Base-by-base conservation (phyloP, 768 basidiomycete genomes). In the Boletus rufocinnamomeus region DNA sequence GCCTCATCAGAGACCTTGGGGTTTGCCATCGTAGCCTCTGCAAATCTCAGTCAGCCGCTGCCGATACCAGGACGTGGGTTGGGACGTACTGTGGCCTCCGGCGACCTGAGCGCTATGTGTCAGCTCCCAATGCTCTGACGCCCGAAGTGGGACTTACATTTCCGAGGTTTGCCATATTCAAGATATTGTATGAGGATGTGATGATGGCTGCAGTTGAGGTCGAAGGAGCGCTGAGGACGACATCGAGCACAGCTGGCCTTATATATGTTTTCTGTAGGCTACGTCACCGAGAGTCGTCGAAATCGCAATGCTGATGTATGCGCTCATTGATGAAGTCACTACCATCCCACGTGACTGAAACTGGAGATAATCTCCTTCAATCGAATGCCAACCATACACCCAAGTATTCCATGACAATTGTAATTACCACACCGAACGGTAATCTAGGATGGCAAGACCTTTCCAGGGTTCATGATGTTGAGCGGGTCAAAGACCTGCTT, bases 391-490 rank as follows among this genome's bases (percentile, higher is more conserved):
- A 43, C 41, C 21, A 45, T 44, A 21, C 43, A 25, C 14, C n/a
- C 14, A 10, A 17, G 32, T 38, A 55, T 27, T 21, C 43, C 23
- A 32, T 27, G 30, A 25, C 35, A 46, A 46, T 41, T 45, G 46
- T n/a, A 58, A 37, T 17, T 34, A 37, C 35, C 2, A 40, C 30
- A 34, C 32, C 21, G n/a, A 45, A 14, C 19, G 3, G 27, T 48
- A 3, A 48, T 25, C 38, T 49, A 54, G 6, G 56, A 43, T 4
- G 70, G 71, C 41, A 93, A 67, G 51, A 94, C 89, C 71, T 94
- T 94, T 34, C 89, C 88, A 1, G 94, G 95, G 68, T 95, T 96
- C 86, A 98, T 89, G 65, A 98, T 93, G 6, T 92, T 89, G 35
- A 84, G 81, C 5, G 93, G 92, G 74, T 98, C 96, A 71, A 98